Base-by-base conservation (phyloP, 1,139 yeast genomes). In the Saccharomyces hybrid region DNA sequence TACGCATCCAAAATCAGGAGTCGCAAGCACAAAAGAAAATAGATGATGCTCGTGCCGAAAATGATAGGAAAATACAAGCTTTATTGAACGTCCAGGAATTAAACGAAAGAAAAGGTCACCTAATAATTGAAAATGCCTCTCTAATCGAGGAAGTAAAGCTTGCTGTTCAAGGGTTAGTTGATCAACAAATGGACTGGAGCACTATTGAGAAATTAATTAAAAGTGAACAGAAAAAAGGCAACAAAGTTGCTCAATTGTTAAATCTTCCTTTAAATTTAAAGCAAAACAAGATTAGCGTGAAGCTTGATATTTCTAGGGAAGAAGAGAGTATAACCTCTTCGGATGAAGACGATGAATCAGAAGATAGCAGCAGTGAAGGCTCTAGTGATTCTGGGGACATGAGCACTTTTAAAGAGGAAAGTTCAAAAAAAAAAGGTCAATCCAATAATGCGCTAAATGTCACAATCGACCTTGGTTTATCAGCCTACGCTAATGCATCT, bases 181-280 rank as follows among this genome's bases (percentile, higher is more conserved):
- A 85, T 52, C 95, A 88, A 66, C 95, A 89, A 60, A 88, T 89
- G 91, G 98, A 93, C 68, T 93, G 99, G 99, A 79, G 82, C 34
- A 87, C 89, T 59, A 90, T 91, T 57, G 97, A 87, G 66, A 83
- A 85, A 60, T 73, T 85, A 54, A 83, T 93, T 53, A 74, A 78
- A 53, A 77, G 83, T 51, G 97, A 91, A 63, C 84, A 88, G 62
- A 71, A 75, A 1, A 79, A 84, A 60, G 84, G 84, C 0, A 87
- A 86, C 62, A 69, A 73, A 2, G 75, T 84, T 52, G 96, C 97
- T 0, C 72, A 74, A 46, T 65, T 77, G 54, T 85, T 91, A 53
- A 75, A 77, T 48, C 68, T 84, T 41, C 96, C 97, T 0, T 75
- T 93, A 63, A 83, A 89, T 54, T 75, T 93, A 66, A 76, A 77